Percentiles rank a stretch among this genome's conserved stretches.
Conservation (phyloP, 2,329 filamentous ascomycete genomes). For the Aspergillus sp. region DNA sequence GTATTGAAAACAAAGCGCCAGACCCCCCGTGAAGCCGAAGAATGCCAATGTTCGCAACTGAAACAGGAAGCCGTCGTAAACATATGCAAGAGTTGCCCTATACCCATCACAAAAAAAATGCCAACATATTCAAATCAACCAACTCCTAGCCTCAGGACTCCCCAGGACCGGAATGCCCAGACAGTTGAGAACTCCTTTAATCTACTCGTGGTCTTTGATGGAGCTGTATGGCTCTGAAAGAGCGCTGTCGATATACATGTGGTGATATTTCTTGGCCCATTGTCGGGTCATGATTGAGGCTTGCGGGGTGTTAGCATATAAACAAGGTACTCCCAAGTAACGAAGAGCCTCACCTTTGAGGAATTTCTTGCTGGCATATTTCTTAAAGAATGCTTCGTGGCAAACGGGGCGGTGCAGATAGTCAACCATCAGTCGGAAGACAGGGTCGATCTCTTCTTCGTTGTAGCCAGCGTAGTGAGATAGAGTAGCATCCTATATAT, state of each 20-base stretch:
- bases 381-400: constrained; percentile 99
- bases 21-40: constrained; percentile 33
- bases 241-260: constrained; percentile 37
- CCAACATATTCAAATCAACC: constrained; percentile 38
- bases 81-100: constrained; percentile 41
- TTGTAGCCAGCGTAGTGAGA: constrained; percentile 90
- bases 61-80: constrained; percentile 39
- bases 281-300: constrained; percentile 87
- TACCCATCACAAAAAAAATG: constrained; percentile 44
- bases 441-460: constrained; percentile 88
- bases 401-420: constrained; percentile 87
- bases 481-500: constrained; percentile 71
- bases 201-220: constrained; percentile 35
- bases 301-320: constrained; percentile 41
- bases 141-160: constrained; percentile 23
- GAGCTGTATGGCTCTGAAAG: constrained; percentile 32
- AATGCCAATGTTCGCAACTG: constrained; percentile 37
- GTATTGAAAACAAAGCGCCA: constrained; percentile 28
- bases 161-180: constrained; percentile 22
- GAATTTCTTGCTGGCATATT: constrained; percentile 99
- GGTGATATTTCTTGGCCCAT: constrained; percentile 82
- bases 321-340: not conserved
- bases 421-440: constrained; percentile 92
- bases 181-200: constrained; percentile 24
- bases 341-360: constrained; percentile 76